phyloP scores from a whole-genome alignment of 2,329 filamentous ascomycete genomes.

The Calonectria ilicicola region DNA sequence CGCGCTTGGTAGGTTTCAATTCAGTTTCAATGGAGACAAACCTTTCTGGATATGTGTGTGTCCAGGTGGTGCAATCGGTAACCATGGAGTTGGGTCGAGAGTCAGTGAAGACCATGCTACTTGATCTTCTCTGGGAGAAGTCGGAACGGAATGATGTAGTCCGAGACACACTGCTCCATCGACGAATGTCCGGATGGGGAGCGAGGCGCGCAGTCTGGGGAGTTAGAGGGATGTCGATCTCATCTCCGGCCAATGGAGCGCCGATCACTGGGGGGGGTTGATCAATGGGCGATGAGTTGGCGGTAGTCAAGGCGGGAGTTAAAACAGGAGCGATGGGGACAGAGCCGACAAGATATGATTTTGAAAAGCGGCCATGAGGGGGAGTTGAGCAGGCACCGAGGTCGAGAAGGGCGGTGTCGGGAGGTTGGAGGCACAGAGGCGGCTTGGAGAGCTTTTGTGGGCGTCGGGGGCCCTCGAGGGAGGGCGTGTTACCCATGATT shows the following conservation, averaged over 20 bases:
- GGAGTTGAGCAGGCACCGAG: constrained; percentile 45
- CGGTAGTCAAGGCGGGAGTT: constrained; percentile 17
- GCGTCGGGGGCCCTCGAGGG: constrained; percentile 55
- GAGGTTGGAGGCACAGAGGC: constrained; percentile 54
- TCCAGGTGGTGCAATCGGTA: constrained; percentile 26
- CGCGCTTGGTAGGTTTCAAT: neutral
- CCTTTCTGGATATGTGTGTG: constrained; percentile 39
- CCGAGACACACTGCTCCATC: constrained; percentile 24
- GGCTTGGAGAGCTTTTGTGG: constrained; percentile 66
- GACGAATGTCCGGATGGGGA: constrained; percentile 30
- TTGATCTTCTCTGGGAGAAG: constrained; percentile 27
- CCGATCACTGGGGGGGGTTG: constrained; percentile 28
- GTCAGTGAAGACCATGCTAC: constrained; percentile 22
- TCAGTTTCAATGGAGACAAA: constrained; percentile 25
- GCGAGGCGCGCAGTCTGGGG: constrained; percentile 28
- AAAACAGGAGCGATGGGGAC: constrained; percentile 31
- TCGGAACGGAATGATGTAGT: constrained; percentile 37
- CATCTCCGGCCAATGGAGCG: constrained; percentile 32
- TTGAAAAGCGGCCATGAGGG: constrained; percentile 45
- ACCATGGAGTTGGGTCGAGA: constrained; percentile 30
- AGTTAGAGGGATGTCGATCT: constrained; percentile 24
- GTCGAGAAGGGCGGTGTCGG: constrained; percentile 56
- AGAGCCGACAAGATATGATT: constrained; percentile 47
- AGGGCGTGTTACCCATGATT: constrained; percentile 64
- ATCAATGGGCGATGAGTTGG: constrained; percentile 30